These are phyloP conservation scores for Ulmus americana DNA, from an alignment of 331 rosid genomes.

Conservation along the genomic window DNA sequence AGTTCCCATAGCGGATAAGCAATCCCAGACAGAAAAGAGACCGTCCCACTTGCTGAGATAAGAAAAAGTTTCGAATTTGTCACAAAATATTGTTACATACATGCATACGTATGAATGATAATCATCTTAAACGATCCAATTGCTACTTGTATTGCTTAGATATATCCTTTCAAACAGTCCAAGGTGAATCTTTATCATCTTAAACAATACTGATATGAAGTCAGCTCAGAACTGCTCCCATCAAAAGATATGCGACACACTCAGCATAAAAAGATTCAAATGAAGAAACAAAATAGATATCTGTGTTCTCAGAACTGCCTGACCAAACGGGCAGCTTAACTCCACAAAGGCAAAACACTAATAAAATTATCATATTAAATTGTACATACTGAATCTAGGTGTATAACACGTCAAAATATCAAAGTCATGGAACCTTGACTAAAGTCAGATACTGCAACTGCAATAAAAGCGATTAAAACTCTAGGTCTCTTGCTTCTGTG, in stretches of 20 bases:
- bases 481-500: background rate
- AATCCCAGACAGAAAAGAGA: slow-evolving; percentile 91
- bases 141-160: background rate
- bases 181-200: too few species aligned
- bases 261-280: background rate
- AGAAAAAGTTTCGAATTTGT: slow-evolving; percentile 20
- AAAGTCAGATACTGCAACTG: background rate
- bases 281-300: background rate
- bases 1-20: slow-evolving; percentile 85
- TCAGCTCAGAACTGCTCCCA: background rate
- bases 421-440: background rate
- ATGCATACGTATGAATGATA: too few species aligned
- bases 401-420: background rate
- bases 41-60: slow-evolving; percentile 69
- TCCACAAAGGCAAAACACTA: too few species aligned
- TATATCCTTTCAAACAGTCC: too few species aligned
- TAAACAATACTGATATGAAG: background rate
- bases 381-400: too few species aligned
- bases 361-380: too few species aligned
- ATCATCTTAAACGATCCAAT: background rate
- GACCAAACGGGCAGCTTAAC: too few species aligned
- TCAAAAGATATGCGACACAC: background rate
- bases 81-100: background rate
- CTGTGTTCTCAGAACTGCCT: background rate
- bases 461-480: too few species aligned